A percentile compares a stretch with the other conserved stretches of the same genome.
Conservation (phyloP, 2,329 filamentous ascomycete genomes). For the Beauveria sp. region DNA sequence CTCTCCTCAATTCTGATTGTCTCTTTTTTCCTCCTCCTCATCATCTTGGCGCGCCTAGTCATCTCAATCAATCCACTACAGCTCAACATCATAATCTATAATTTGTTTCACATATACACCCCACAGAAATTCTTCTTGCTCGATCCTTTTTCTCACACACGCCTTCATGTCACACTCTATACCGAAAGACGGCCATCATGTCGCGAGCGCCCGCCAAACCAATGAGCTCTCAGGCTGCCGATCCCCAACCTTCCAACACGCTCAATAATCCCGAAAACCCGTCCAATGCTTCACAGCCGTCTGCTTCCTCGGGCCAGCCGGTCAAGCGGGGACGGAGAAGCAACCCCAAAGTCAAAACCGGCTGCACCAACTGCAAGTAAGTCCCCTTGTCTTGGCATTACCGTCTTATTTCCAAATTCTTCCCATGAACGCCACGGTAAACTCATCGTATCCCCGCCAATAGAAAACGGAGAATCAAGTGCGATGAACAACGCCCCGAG, state of each 20-base stretch:
- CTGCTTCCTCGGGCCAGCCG: slow-evolving; percentile 10
- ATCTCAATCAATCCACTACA: neutral
- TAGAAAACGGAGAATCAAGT: slow-evolving; percentile 57
- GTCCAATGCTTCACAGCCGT: neutral
- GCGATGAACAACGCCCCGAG: slow-evolving; percentile 54
- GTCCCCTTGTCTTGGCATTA: slow-evolving; percentile 21
- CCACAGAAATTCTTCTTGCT: neutral
- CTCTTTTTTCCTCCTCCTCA: neutral
- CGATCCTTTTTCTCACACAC: neutral
- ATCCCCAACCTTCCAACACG: neutral
- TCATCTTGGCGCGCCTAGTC: neutral
- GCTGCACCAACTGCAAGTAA: slow-evolving; percentile 62
- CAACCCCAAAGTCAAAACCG: slow-evolving; percentile 57
- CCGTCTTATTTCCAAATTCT: neutral
- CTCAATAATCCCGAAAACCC: neutral
- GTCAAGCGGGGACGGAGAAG: slow-evolving; percentile 42
- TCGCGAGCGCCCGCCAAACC: neutral
- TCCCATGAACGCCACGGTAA: neutral
- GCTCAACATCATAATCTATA: neutral
- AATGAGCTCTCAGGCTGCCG: neutral
- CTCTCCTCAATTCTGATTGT: no score
- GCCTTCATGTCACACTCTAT: neutral
- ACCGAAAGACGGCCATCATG: neutral
- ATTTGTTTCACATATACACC: neutral
- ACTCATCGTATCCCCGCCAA: slow-evolving; percentile 11